These are phyloP conservation scores for Trametes pubescens DNA, from an alignment of 1,284 basidiomycete genomes.

Conservation along the genomic window DNA sequence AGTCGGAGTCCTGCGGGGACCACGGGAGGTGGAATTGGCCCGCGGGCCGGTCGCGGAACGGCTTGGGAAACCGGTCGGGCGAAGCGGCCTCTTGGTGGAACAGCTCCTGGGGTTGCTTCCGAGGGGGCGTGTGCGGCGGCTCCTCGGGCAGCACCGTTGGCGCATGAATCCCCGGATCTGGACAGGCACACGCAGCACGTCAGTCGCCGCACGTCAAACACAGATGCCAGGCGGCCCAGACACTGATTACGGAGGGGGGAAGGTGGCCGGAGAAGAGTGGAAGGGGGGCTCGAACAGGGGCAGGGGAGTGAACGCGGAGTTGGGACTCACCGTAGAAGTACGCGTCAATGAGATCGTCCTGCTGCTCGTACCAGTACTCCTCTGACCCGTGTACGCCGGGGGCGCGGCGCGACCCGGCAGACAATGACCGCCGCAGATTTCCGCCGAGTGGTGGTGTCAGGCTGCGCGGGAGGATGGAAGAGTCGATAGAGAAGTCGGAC, in stretches of 20 bases:
- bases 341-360: conserved; percentile 56
- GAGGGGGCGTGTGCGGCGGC: conserved; percentile 24
- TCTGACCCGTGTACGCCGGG: conserved; percentile 41
- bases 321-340: conserved; percentile 57
- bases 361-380: conserved; percentile 51
- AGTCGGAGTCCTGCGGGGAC: conserved; percentile 36
- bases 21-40: conserved; percentile 45
- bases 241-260: conserved; percentile 9
- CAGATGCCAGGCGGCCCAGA: conserved; percentile 1
- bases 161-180: conserved; percentile 37
- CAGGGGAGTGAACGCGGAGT: conserved; percentile 25
- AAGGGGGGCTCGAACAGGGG: conserved; percentile 3
- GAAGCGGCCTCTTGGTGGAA: conserved; percentile 31
- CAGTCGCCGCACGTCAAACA: conserved; percentile 9
- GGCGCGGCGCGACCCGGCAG: conserved; percentile 40
- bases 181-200: conserved; percentile 20
- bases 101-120: conserved; percentile 15
- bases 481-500: conserved; percentile 64
- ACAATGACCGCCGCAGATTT: conserved; percentile 36
- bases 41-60: conserved; percentile 43
- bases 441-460: conserved; percentile 33
- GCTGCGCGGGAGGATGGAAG: conserved; percentile 52
- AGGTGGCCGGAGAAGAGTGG: conserved; percentile 5
- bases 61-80: conserved; percentile 44
- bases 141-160: conserved; percentile 25